Evolutionary conservation across 768 basidiomycete species (phyloP).

Genomic region (Exidia glandulosa): DNA sequence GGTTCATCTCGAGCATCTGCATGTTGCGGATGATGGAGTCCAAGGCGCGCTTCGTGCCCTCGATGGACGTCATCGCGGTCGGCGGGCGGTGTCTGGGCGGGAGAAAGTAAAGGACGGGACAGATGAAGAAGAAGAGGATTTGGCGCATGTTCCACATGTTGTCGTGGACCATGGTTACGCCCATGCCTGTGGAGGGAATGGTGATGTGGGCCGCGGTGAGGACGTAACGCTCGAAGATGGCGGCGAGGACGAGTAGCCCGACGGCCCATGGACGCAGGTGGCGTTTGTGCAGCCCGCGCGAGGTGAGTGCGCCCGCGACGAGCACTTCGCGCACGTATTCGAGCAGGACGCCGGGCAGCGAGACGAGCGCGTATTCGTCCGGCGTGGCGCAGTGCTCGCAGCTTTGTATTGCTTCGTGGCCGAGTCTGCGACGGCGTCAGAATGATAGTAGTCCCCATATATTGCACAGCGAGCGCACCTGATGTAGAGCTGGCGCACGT

Average conservation of each 20-base stretch:
- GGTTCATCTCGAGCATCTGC: slow-evolving; percentile 45
- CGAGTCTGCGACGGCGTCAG: slow-evolving; percentile 36
- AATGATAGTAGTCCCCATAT: background rate
- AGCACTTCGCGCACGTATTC: slow-evolving; percentile 49
- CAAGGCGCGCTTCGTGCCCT: slow-evolving; percentile 17
- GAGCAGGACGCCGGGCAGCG: slow-evolving; percentile 41
- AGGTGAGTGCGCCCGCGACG: slow-evolving; percentile 40
- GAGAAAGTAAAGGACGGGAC: slow-evolving; percentile 34
- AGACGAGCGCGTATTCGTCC: slow-evolving; percentile 49
- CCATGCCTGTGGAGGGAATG: slow-evolving; percentile 29
- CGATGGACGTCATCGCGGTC: slow-evolving; percentile 18
- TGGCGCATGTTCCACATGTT: slow-evolving; percentile 42
- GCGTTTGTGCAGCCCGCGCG: slow-evolving; percentile 28
- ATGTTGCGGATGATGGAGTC: slow-evolving; percentile 33
- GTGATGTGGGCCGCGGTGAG: slow-evolving; percentile 35
- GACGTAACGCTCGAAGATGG: slow-evolving; percentile 44
- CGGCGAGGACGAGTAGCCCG: slow-evolving; percentile 36
- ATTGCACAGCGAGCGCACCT: slow-evolving; percentile 29
- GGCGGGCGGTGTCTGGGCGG: slow-evolving; percentile 24
- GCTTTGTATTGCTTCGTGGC: slow-evolving; percentile 49
- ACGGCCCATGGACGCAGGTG: slow-evolving; percentile 35
- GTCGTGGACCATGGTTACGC: slow-evolving; percentile 45
- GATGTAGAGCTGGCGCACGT: slow-evolving; percentile 46
- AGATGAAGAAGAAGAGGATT: slow-evolving; percentile 45
- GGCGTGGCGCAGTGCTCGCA: slow-evolving; percentile 58